Conservation (phyloP, 1,284 basidiomycete genomes). For the Athelia sp. region DNA sequence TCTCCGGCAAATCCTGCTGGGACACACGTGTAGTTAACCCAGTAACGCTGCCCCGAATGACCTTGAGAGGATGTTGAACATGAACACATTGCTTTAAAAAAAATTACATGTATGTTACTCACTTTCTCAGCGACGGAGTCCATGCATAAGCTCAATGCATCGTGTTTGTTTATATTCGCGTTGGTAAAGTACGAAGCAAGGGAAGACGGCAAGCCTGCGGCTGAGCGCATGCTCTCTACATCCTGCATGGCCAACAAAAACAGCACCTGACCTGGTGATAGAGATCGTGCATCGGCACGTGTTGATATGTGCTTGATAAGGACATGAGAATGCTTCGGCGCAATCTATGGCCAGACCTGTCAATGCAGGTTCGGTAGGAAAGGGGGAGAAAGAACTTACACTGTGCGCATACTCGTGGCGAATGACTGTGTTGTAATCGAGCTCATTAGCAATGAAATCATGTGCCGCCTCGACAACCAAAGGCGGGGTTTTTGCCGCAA, state of each 20-base stretch:
- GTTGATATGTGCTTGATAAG: constrained; percentile 68
- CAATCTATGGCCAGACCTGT: constrained; percentile 41
- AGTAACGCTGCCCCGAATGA: constrained; percentile 68
- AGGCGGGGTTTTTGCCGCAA: constrained; percentile 85
- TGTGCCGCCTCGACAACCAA: constrained; percentile 80
- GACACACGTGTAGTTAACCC: constrained; percentile 72
- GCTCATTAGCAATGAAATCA: constrained; percentile 84
- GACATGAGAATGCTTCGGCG: constrained; percentile 59
- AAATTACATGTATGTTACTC: constrained; percentile 6
- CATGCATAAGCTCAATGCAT: constrained; percentile 69
- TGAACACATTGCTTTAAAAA: not conserved
- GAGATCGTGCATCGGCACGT: constrained; percentile 69
- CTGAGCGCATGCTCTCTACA: constrained; percentile 85
- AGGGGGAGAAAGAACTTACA: constrained; percentile 36
- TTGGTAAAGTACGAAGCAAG: constrained; percentile 90
- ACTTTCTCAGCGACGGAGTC: constrained; percentile 87
- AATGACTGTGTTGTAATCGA: constrained; percentile 93
- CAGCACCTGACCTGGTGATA: constrained; percentile 82
- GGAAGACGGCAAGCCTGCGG: constrained; percentile 76
- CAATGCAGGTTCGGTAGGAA: constrained; percentile 1
- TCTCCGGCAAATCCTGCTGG: constrained; percentile 74
- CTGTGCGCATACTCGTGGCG: constrained; percentile 83
- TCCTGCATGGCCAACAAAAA: constrained; percentile 88
- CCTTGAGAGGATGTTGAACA: constrained; percentile 32
- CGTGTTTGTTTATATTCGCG: constrained; percentile 75